A percentile compares a stretch with the other conserved stretches of the same genome.
These are phyloP conservation scores for Leucaena leucocephala DNA, from an alignment of 306 rosid genomes.

Conservation along the genomic window DNA sequence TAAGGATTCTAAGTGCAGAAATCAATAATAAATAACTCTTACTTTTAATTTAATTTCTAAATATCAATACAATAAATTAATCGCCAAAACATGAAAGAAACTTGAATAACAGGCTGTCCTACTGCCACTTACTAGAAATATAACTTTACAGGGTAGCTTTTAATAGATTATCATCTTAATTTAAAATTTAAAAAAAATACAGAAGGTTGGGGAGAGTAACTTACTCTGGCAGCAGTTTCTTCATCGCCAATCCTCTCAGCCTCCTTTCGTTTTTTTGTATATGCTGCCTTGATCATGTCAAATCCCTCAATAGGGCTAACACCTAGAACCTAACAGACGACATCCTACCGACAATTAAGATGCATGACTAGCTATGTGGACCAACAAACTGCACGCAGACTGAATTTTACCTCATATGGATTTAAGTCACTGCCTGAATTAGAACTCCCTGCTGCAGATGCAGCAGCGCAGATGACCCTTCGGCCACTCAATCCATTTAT, in stretches of 20 bases:
- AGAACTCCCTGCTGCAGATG: slow-evolving; percentile 94
- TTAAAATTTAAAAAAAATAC: neutral
- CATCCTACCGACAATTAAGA: neutral
- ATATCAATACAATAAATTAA: slow-evolving; percentile 14
- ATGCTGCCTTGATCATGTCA: slow-evolving; percentile 71
- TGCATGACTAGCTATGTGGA: slow-evolving; percentile 3
- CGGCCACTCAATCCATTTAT: slow-evolving; percentile 40
- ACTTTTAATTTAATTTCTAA: slow-evolving; percentile 26
- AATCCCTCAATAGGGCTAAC: slow-evolving; percentile 83
- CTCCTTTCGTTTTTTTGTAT: slow-evolving; percentile 67
- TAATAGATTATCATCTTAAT: neutral
- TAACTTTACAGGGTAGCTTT: slow-evolving; percentile 1
- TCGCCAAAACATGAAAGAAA: slow-evolving; percentile 21
- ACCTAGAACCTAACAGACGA: slow-evolving; percentile 69
- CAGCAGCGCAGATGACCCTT: slow-evolving; percentile 54
- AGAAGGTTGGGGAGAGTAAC: slow-evolving; percentile 29
- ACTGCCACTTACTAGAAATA: neutral
- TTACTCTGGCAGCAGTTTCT: slow-evolving; percentile 75
- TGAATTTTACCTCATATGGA: slow-evolving; percentile 71
- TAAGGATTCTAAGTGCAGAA: too few relatives aligned
- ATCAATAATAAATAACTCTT: too few relatives aligned
- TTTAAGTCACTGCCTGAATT: slow-evolving; percentile 67
- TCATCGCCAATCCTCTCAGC: slow-evolving; percentile 83
- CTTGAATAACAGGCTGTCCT: neutral
- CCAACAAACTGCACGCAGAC: neutral